These are phyloP conservation scores for Gaeumannomyces tritici DNA, from an alignment of 2,329 filamentous ascomycete genomes.

Conservation along the genomic window DNA sequence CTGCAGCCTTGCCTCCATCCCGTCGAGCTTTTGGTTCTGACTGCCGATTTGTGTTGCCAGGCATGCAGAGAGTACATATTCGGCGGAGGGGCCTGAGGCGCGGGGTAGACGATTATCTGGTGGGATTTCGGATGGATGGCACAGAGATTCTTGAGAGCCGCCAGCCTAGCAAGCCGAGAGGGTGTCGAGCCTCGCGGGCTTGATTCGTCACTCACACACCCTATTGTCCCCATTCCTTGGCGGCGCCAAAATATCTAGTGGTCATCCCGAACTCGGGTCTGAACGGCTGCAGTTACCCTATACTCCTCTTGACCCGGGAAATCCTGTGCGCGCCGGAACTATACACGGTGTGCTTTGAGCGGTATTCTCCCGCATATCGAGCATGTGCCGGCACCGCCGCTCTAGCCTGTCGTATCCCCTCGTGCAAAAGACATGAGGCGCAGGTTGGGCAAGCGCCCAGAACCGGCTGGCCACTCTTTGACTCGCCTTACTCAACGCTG, in stretches of 20 bases:
- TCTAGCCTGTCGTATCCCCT: not conserved
- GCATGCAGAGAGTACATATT: conserved; percentile 47
- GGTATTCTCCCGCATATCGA: not conserved
- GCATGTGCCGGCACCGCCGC: not conserved
- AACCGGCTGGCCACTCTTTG: too few relatives aligned
- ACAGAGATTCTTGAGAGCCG: not conserved
- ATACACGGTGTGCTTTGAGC: not conserved
- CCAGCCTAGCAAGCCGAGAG: not conserved
- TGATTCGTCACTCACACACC: not conserved
- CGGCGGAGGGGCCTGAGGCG: conserved; percentile 6
- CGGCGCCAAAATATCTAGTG: not conserved
- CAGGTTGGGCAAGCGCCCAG: not conserved
- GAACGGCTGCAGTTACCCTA: not conserved
- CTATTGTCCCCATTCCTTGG: not conserved
- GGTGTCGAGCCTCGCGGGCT: not conserved
- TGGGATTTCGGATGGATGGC: not conserved
- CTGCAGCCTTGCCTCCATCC: not conserved
- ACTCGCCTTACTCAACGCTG: not conserved
- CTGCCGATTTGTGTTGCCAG: conserved; percentile 12
- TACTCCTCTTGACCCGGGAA: too few relatives aligned
- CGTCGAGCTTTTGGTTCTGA: conserved; percentile 7
- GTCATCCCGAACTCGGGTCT: not conserved
- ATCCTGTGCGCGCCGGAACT: not conserved
- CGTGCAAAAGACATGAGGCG: not conserved
- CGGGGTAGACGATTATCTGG: conserved; percentile 1